Evolutionary conservation across 2,329 filamentous ascomycete genomes (phyloP).

Genomic region (Aspergillus thermomutatus): DNA sequence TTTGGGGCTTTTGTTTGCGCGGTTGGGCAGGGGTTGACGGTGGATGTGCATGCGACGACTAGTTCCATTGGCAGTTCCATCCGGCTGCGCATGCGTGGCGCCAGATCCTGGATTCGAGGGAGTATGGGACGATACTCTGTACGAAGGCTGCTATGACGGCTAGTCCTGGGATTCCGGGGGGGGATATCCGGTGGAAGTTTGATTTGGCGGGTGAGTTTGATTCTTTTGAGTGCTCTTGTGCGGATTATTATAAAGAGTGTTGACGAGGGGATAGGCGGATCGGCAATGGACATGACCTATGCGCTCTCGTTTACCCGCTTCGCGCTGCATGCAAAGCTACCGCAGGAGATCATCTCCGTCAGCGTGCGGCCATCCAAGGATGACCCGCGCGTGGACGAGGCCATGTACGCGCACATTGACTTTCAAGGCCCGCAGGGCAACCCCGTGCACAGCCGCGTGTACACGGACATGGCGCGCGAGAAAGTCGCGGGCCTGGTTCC

Average conservation of each 20-base stretch:
- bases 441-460: conserved; percentile 25
- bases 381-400: conserved; percentile 29
- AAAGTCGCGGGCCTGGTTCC: conserved; percentile 23
- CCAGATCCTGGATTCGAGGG: conserved; percentile 30
- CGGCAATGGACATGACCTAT: conserved; percentile 40
- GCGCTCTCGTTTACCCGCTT: conserved; percentile 33
- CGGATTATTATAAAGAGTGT: conserved; percentile 1
- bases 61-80: conserved; percentile 44
- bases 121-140: conserved; percentile 32
- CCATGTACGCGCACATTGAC: conserved; percentile 28
- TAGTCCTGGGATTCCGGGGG: conserved; percentile 20
- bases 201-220: conserved; percentile 29
- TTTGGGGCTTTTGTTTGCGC: neutral
- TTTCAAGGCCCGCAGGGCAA: conserved; percentile 21
- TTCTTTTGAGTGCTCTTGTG: no score
- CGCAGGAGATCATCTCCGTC: conserved; percentile 29
- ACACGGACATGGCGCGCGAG: conserved; percentile 28
- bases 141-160: conserved; percentile 25
- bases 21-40: neutral
- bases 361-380: conserved; percentile 20
- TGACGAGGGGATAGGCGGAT: conserved; percentile 25
- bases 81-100: conserved; percentile 38
- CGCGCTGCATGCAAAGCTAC: conserved; percentile 25
- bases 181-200: conserved; percentile 41
- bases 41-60: no score